Conservation (phyloP, 2,329 filamentous ascomycete genomes). For the Scopulariopsis brevicaulis region DNA sequence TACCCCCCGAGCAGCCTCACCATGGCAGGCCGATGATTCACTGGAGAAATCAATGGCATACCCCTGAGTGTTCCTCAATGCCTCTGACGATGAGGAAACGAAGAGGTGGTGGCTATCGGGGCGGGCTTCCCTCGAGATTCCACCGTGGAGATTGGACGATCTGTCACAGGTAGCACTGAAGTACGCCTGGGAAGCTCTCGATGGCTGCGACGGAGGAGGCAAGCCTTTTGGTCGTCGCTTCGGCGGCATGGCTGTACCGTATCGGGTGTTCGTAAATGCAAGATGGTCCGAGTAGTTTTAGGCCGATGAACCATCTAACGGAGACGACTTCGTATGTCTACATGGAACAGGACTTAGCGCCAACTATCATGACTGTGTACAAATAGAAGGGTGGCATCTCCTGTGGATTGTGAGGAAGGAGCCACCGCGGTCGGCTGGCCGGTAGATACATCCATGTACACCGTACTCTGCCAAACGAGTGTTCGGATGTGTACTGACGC, state of each 20-base stretch:
- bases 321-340: neutral
- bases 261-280: neutral
- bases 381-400: neutral
- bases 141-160: neutral
- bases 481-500: neutral
- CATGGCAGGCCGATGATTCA: neutral
- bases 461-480: neutral
- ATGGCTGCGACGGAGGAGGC: conserved; percentile 1
- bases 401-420: neutral
- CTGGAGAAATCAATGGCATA: neutral
- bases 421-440: neutral
- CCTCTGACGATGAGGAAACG: neutral
- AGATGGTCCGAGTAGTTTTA: neutral
- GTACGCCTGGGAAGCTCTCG: neutral
- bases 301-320: neutral
- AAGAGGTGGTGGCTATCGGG: neutral
- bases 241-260: neutral
- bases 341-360: neutral
- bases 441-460: neutral
- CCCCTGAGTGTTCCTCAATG: neutral
- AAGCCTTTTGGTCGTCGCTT: neutral
- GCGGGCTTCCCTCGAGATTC: neutral
- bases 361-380: neutral
- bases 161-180: neutral
- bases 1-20: neutral